Percentiles rank a stretch among this genome's conserved stretches.
phyloP scores from a whole-genome alignment of 441 rosid genomes.

The Metrosideros polymorpha region DNA sequence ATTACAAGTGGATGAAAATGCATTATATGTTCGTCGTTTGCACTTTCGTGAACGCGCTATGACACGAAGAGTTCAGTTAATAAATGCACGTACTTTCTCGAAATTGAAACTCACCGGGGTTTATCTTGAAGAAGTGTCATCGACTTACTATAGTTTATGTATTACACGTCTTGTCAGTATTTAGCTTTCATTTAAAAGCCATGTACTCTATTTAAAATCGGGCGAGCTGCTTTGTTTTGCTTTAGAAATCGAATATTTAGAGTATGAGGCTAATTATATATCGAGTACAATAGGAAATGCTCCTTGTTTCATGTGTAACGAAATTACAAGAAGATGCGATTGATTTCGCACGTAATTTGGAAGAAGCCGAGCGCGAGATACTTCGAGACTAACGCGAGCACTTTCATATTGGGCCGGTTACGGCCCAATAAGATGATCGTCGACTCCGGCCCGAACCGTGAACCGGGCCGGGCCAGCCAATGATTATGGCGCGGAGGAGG shows the following conservation, averaged over 20 bases:
- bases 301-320: background rate
- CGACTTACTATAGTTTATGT: background rate
- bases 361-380: background rate
- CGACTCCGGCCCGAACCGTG: background rate
- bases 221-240: background rate
- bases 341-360: background rate
- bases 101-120: fast-evolving
- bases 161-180: background rate
- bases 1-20: background rate
- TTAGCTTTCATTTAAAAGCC: background rate
- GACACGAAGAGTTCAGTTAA: background rate
- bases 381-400: background rate
- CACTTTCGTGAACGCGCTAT: background rate
- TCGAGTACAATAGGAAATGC: background rate
- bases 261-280: background rate
- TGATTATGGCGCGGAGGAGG: background rate
- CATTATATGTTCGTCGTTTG: background rate
- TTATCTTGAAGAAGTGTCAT: background rate
- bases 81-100: background rate
- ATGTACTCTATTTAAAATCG: background rate
- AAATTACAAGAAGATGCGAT: background rate
- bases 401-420: background rate
- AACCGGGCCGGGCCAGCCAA: background rate
- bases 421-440: background rate
- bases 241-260: background rate